Evolutionary conservation across 257 asterid genomes (phyloP), one percentile per base, ranked within the genome.

Genomic region (Primulina eburnea): DNA sequence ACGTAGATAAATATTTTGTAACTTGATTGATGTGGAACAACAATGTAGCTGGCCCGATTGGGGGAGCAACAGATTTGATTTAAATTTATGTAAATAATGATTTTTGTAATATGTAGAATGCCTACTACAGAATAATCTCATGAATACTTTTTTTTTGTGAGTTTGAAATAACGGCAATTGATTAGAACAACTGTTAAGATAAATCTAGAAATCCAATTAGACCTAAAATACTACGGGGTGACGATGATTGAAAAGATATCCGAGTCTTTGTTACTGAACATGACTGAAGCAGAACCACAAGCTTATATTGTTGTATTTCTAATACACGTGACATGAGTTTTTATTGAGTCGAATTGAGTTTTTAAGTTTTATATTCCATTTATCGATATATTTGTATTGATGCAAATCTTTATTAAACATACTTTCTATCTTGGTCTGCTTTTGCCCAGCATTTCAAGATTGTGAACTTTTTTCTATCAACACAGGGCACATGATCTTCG

Each of bases 401-500:
- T 10, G 21, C 43, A 60, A 70, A 58, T 18, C 18, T 20, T 32
- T 28, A 43, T 26, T 10, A 52, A 29, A 60, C 21, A n/a, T 37
- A 26, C 9, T 12, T 53, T 26, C 57, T 30, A 43, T 43, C 24
- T 14, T 65, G 21, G 32, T 29, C 20, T 24, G 26, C 26, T 24
- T 24, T 24, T 24, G 26, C 26, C 26, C 26, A 24, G 1, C 26
- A 24, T 24, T 24, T 24, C 26, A 24, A 24, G 26, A 24, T 24
- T 24, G 26, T 24, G 26, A 24, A 24, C 26, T 24, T 24, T 24
- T 24, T 24, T 24, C 26, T 47, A 47, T 52, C 72, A 63, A 72
- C 37, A 57, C 75, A 90, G 98, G 85, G 92, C 90, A 78, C 88
- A 95, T 2, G 95, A 87, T 77, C 95, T 87, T 80, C 84, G 72